Conservation (phyloP, 192 early-diverging fungal species). For the Umbelopsis sp. region DNA sequence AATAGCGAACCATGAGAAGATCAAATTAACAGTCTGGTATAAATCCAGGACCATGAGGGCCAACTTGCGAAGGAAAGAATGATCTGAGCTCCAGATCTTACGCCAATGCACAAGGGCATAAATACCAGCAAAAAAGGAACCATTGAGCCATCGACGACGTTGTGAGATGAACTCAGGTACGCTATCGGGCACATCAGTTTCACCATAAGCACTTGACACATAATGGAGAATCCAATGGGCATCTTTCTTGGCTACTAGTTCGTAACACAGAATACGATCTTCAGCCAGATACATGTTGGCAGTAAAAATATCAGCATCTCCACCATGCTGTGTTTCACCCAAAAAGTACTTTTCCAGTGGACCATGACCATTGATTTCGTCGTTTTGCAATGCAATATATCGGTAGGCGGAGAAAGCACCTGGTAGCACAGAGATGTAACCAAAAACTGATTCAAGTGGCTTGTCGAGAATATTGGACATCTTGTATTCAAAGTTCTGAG, state of each 20-base stretch:
- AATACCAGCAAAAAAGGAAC: slow-evolving; percentile 82
- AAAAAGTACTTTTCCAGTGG: slow-evolving; percentile 78
- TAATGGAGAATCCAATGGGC: slow-evolving; percentile 73
- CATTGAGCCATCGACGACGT: slow-evolving; percentile 82
- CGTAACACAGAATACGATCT: slow-evolving; percentile 83
- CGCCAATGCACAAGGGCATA: slow-evolving; percentile 66
- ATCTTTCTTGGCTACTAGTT: slow-evolving; percentile 72
- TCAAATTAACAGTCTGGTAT: slow-evolving; percentile 66
- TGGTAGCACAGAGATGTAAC: slow-evolving; percentile 93
- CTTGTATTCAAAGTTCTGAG: slow-evolving; percentile 87
- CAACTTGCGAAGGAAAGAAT: slow-evolving; percentile 62
- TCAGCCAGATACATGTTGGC: slow-evolving; percentile 71
- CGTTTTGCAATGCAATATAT: slow-evolving; percentile 69
- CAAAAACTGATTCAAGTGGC: slow-evolving; percentile 86
- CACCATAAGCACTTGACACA: slow-evolving; percentile 65
- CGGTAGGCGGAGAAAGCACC: slow-evolving; percentile 86
- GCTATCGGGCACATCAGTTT: slow-evolving; percentile 77
- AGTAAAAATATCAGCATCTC: slow-evolving; percentile 60
- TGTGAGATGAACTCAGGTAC: slow-evolving; percentile 80
- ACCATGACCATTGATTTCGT: slow-evolving; percentile 50
- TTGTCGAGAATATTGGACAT: slow-evolving; percentile 78
- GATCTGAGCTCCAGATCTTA: slow-evolving; percentile 70
- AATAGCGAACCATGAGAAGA: slow-evolving; percentile 68
- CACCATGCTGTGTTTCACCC: slow-evolving; percentile 67
- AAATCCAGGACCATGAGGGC: slow-evolving; percentile 66